Evolutionary conservation across 495 filamentous ascomycete species (phyloP).

Genomic region (Podospora tetraspora): DNA sequence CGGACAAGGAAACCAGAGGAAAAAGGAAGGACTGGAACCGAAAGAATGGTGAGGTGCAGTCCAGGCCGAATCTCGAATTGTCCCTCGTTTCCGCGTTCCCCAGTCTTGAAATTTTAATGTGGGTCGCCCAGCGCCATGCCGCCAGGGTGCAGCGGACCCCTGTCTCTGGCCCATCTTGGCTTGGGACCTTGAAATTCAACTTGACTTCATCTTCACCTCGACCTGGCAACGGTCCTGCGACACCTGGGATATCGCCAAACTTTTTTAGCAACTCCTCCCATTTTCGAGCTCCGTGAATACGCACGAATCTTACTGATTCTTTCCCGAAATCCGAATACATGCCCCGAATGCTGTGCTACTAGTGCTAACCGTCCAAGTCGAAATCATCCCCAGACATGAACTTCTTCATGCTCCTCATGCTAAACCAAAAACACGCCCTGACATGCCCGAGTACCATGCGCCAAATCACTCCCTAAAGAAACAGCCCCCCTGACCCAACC

Average conservation of each 20-base stretch:
- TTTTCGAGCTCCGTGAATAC: background rate
- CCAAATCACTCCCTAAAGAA: constrained; percentile 16
- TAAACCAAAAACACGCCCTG: background rate
- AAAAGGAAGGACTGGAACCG: constrained; percentile 23
- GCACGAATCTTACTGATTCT: background rate
- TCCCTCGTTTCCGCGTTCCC: background rate
- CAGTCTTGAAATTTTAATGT: constrained; percentile 26
- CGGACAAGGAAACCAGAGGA: constrained; percentile 16
- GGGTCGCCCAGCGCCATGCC: background rate
- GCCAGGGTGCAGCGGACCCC: background rate
- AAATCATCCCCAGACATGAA: background rate
- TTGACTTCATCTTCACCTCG: background rate
- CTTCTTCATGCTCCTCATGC: background rate
- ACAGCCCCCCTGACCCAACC: constrained; percentile 39
- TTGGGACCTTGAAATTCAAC: background rate
- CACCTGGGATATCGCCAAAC: background rate
- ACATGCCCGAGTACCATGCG: background rate
- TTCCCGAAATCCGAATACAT: background rate
- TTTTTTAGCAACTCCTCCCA: too few species aligned
- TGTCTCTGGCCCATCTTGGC: background rate
- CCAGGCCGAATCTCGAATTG: background rate
- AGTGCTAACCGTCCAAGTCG: background rate
- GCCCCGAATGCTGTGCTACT: background rate
- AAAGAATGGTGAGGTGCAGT: constrained; percentile 15
- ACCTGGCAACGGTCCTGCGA: too few species aligned